Conservation (phyloP, 441 rosid species). For the Populus hybrid region DNA sequence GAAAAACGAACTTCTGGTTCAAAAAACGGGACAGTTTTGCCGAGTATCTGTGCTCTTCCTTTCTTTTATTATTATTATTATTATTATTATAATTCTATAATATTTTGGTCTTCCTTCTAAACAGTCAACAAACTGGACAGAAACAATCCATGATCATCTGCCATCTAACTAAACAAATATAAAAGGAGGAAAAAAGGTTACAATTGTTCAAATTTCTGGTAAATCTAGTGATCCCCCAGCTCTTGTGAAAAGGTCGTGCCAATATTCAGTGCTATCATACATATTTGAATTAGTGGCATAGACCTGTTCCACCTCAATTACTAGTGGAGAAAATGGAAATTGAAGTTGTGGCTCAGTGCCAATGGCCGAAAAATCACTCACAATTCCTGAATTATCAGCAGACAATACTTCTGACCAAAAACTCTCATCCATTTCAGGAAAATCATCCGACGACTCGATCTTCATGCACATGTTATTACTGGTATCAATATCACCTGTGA, state of each 20-base stretch:
- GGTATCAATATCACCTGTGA: conserved; percentile 19
- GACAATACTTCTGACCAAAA: conserved; percentile 54
- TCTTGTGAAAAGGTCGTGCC: conserved; percentile 37
- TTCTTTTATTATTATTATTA: too few species aligned
- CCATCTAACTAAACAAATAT: not conserved
- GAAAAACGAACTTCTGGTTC: too few species aligned
- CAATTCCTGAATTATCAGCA: conserved; percentile 28
- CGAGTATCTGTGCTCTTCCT: too few species aligned
- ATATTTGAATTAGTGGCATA: conserved; percentile 11
- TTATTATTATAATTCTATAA: not conserved
- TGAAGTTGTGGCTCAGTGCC: conserved; percentile 12
- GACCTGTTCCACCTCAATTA: conserved; percentile 10
- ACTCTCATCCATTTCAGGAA: conserved; percentile 36
- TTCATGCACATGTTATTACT: conserved; percentile 14
- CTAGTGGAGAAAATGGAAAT: conserved; percentile 15
- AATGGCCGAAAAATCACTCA: conserved; percentile 6
- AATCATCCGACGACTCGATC: conserved; percentile 15
- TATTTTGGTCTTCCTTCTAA: not conserved
- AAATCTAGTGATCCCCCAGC: conserved; percentile 31
- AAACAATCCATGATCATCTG: not conserved
- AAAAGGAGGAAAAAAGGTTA: not conserved
- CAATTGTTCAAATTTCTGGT: conserved; percentile 24
- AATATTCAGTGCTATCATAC: conserved; percentile 35
- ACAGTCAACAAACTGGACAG: conserved; percentile 5
- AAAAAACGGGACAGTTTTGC: too few species aligned